phyloP scores from a whole-genome alignment of 768 basidiomycete genomes.

The Hydnomerulius pinastri region DNA sequence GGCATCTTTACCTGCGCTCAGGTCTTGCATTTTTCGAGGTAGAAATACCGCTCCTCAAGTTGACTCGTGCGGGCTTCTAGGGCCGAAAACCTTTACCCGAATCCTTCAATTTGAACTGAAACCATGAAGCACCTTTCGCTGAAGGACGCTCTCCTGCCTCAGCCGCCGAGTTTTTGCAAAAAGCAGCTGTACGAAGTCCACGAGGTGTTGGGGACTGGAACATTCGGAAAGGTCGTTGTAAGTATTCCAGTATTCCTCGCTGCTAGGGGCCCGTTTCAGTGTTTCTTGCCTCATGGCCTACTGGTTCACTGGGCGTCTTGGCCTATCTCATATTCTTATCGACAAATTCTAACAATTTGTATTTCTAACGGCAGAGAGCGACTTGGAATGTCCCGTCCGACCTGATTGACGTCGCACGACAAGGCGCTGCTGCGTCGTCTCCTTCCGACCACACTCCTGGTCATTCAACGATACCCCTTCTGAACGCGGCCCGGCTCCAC shows the following conservation, averaged over 20 bases:
- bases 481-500: slow-evolving; percentile 28
- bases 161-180: slow-evolving; percentile 84
- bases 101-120: neutral
- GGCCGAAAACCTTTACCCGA: neutral
- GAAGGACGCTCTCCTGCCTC: slow-evolving; percentile 68
- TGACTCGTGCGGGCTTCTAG: neutral
- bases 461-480: slow-evolving; percentile 30
- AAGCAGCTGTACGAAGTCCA: slow-evolving; percentile 81
- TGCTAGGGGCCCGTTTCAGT: neutral
- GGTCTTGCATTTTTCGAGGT: neutral
- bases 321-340: slow-evolving; percentile 2
- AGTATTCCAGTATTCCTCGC: slow-evolving; percentile 24
- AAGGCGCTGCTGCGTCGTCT: slow-evolving; percentile 52
- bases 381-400: slow-evolving; percentile 77
- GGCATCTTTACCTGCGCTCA: neutral
- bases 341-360: neutral
- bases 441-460: slow-evolving; percentile 18
- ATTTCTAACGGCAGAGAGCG: slow-evolving; percentile 49
- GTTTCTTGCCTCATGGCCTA: neutral
- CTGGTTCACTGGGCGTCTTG: neutral
- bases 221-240: slow-evolving; percentile 91
- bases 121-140: slow-evolving; percentile 38
- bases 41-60: neutral
- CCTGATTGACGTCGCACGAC: slow-evolving; percentile 54
- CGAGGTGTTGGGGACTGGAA: slow-evolving; percentile 74